phyloP scores from a whole-genome alignment of 768 basidiomycete species.

The Tylopilus sp. region DNA sequence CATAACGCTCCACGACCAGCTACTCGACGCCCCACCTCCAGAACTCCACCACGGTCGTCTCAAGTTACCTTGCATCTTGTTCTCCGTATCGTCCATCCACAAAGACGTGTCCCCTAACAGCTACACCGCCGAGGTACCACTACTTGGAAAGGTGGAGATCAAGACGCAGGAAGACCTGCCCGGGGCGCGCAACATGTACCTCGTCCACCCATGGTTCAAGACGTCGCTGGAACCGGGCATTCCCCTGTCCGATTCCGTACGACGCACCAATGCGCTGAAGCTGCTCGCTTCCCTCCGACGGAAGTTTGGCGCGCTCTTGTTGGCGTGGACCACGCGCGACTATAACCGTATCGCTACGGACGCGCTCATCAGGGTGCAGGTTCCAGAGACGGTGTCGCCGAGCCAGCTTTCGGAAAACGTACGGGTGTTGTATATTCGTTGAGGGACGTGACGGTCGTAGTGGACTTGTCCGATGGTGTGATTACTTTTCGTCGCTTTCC shows the following conservation, averaged over 20 bases:
- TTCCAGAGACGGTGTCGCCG: slow-evolving; percentile 6
- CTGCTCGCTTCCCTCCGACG: slow-evolving; percentile 7
- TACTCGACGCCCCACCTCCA: slow-evolving; percentile 4
- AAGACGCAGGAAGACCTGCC: slow-evolving; percentile 1
- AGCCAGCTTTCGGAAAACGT: slow-evolving; percentile 1
- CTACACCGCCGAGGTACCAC: neutral
- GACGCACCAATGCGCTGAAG: neutral
- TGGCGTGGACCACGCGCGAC: neutral
- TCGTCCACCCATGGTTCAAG: slow-evolving; percentile 18
- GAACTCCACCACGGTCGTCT: slow-evolving; percentile 12
- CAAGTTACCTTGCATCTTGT: slow-evolving; percentile 10
- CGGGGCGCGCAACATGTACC: slow-evolving; percentile 1
- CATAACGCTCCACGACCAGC: slow-evolving; percentile 2
- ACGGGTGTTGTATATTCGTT: slow-evolving; percentile 8
- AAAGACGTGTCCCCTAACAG: neutral
- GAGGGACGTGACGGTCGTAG: too few relatives aligned
- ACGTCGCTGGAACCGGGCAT: neutral
- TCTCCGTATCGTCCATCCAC: neutral
- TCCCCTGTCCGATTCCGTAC: neutral
- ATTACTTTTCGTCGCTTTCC: too few relatives aligned
- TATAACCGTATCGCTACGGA: slow-evolving; percentile 15
- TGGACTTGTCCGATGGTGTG: too few relatives aligned
- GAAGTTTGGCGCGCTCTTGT: slow-evolving; percentile 16
- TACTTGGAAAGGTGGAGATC: slow-evolving; percentile 9
- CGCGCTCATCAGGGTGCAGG: neutral